phyloP scores from a whole-genome alignment of 768 basidiomycete genomes.

The Lactarius tabidus region DNA sequence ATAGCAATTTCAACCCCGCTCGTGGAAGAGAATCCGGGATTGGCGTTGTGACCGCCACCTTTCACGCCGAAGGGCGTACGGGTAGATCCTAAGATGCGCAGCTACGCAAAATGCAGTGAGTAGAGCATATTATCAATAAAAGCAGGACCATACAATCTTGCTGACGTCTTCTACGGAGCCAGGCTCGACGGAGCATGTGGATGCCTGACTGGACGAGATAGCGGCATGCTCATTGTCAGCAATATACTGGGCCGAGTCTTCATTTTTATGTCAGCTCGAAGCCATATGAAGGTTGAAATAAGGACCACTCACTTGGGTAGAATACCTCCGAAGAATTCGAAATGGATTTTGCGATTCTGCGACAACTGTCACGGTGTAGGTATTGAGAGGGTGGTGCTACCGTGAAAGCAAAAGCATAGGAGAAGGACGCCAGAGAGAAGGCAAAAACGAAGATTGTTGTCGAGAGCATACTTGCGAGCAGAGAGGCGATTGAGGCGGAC shows the following conservation, averaged over 20 bases:
- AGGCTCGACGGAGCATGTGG: conserved; percentile 26
- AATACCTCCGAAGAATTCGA: not conserved
- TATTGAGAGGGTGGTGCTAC: not conserved
- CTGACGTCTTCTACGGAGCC: conserved; percentile 24
- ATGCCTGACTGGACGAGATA: not conserved
- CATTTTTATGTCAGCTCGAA: not conserved
- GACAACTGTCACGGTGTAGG: not conserved
- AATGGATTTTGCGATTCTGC: not conserved
- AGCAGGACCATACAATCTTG: conserved; percentile 14
- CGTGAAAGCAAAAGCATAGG: not conserved
- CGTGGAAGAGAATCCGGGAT: conserved; percentile 30
- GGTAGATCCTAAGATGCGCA: conserved; percentile 12
- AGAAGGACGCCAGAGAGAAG: not conserved
- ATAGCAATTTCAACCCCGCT: conserved; percentile 29
- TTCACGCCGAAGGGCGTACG: not conserved
- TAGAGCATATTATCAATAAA: not conserved
- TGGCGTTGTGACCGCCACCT: conserved; percentile 25
- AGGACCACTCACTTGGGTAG: not conserved
- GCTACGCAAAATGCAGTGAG: not conserved
- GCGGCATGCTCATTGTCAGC: not conserved
- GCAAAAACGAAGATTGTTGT: not conserved
- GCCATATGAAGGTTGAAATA: not conserved
- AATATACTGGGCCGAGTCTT: not conserved
- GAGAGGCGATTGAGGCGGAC: too few relatives aligned
- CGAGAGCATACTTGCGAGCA: not conserved